These are phyloP conservation scores for Amaranthus hypochondriacus DNA, from an alignment of 148 eudicot species.

Conservation along the genomic window DNA sequence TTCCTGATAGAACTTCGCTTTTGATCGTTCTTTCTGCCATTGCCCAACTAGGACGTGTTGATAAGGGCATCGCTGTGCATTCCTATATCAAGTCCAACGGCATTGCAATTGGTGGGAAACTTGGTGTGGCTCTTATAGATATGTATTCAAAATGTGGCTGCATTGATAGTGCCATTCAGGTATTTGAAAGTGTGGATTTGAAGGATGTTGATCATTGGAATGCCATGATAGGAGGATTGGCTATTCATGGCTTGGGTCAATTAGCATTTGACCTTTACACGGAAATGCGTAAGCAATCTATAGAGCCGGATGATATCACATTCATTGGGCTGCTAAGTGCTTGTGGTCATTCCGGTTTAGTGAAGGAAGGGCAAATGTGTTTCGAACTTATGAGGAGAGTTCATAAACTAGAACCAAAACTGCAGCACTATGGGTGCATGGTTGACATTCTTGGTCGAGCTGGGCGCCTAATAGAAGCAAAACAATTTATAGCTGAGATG, in stretches of 20 bases:
- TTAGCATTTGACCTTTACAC: constrained; percentile 54
- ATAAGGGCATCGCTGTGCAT: constrained; percentile 58
- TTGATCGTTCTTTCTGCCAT: constrained; percentile 56
- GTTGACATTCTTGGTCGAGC: constrained; percentile 69
- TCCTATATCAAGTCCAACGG: constrained; percentile 31
- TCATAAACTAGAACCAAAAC: constrained; percentile 50
- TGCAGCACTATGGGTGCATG: constrained; percentile 77
- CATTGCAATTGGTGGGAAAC: constrained; percentile 40
- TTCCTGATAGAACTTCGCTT: constrained; percentile 54
- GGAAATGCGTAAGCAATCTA: constrained; percentile 43
- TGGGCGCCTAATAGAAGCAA: constrained; percentile 52
- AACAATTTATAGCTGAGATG: constrained; percentile 50
- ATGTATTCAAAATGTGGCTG: constrained; percentile 83
- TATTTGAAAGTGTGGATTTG: constrained; percentile 37
- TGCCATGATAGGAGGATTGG: constrained; percentile 80
- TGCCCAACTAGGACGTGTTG: constrained; percentile 49
- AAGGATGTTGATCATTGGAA: constrained; percentile 73
- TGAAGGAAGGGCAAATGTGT: constrained; percentile 67
- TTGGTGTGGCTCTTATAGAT: constrained; percentile 74
- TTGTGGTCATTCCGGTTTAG: constrained; percentile 71
- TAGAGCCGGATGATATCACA: constrained; percentile 67
- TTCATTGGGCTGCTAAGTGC: constrained; percentile 60
- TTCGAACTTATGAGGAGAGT: constrained; percentile 67
- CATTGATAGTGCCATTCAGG: constrained; percentile 47
- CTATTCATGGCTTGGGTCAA: constrained; percentile 59